Percentiles rank a stretch among this genome's conserved stretches.
These are phyloP conservation scores for Glomus cerebriforme DNA, from an alignment of 192 early-diverging fungal genomes.

Conservation along the genomic window DNA sequence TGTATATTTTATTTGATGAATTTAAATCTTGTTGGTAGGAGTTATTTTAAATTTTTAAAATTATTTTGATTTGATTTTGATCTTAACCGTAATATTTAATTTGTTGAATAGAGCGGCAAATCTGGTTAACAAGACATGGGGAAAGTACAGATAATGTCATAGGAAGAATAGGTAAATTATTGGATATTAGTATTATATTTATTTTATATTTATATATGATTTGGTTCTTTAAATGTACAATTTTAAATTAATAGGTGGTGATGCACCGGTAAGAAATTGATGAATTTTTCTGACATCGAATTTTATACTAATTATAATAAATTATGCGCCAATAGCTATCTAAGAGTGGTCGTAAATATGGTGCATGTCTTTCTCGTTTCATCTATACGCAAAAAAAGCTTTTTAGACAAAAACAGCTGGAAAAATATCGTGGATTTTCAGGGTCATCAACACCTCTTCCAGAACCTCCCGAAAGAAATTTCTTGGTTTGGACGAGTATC, in stretches of 20 bases:
- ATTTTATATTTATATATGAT: neutral
- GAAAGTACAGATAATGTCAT: conserved; percentile 85
- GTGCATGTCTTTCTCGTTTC: conserved; percentile 75
- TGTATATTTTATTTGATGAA: conserved; percentile 99
- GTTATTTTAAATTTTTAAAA: conserved; percentile 21
- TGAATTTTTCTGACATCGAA: neutral
- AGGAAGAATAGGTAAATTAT: conserved; percentile 75
- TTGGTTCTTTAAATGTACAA: neutral
- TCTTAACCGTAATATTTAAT: neutral
- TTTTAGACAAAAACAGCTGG: conserved; percentile 46
- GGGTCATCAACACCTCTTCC: neutral
- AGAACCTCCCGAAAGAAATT: conserved; percentile 38
- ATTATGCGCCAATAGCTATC: conserved; percentile 76
- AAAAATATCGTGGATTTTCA: conserved; percentile 11
- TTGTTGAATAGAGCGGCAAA: conserved; percentile 58
- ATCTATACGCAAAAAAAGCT: conserved; percentile 61
- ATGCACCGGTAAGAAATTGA: conserved; percentile 33
- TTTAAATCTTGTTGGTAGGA: conserved; percentile 79
- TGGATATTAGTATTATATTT: neutral
- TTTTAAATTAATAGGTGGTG: conserved; percentile 10
- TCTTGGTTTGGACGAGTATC: conserved; percentile 85
- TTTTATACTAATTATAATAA: neutral
- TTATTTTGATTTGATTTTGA: neutral
- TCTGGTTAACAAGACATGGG: conserved; percentile 94
- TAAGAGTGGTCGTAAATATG: conserved; percentile 68